phyloP scores from a whole-genome alignment of 164 flowering plant genomes.

The Buxus sempervirens region DNA sequence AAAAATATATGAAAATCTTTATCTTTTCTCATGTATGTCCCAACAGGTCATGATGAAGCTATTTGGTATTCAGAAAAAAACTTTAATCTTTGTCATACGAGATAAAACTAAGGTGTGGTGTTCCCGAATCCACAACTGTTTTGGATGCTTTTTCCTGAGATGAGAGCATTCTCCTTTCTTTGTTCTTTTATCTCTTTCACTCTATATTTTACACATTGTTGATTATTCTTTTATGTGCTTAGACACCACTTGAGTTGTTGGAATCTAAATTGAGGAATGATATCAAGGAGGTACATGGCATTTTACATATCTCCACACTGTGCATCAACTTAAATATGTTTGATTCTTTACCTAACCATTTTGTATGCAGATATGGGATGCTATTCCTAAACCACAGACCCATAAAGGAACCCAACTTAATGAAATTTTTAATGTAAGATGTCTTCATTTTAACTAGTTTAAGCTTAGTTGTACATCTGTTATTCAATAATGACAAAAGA shows the following conservation, averaged over 20 bases:
- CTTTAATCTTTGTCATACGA: slow-evolving; percentile 91
- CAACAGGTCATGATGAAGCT: slow-evolving; percentile 95
- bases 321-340: background rate
- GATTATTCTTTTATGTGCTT: slow-evolving; percentile 6
- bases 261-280: slow-evolving; percentile 95
- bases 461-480: background rate
- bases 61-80: slow-evolving; percentile 95
- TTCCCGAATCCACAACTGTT: background rate
- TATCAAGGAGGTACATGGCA: slow-evolving; percentile 67
- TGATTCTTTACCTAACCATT: background rate
- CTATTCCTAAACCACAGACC: background rate
- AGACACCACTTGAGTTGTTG: slow-evolving; percentile 92
- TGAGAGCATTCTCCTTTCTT: background rate
- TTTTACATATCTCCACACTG: background rate
- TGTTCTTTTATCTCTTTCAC: background rate
- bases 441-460: background rate
- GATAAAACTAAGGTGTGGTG: slow-evolving; percentile 78
- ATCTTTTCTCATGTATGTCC: slow-evolving; percentile 6
- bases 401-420: background rate
- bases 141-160: background rate
- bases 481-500: background rate
- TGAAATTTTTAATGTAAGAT: background rate
- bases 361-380: background rate
- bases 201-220: too few species aligned
- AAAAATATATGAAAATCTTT: background rate